Evolutionary conservation across 2,329 filamentous ascomycete species (phyloP).

Genomic region (Fusarium mexicanum): DNA sequence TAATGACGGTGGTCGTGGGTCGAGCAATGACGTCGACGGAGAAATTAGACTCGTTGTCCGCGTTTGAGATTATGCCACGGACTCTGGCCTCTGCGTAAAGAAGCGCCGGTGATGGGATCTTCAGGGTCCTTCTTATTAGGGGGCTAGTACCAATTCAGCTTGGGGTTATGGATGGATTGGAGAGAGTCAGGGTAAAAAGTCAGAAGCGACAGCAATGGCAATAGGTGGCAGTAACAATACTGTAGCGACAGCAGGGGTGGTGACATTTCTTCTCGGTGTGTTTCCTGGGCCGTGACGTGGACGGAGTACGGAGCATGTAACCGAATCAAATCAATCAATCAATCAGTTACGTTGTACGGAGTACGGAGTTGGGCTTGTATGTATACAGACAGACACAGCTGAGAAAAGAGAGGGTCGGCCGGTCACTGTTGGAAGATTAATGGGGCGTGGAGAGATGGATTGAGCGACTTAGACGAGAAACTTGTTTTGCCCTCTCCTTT

Average conservation of each 20-base stretch:
- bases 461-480: slow-evolving; percentile 9
- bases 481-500: slow-evolving; percentile 3
- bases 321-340: background rate
- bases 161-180: background rate
- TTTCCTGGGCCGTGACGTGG: slow-evolving; percentile 11
- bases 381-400: background rate
- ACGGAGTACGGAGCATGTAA: background rate
- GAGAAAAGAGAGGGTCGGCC: slow-evolving; percentile 3
- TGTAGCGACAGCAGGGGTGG: background rate
- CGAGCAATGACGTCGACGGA: slow-evolving; percentile 38
- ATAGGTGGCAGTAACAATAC: background rate
- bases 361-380: background rate
- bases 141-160: slow-evolving; percentile 23
- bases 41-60: slow-evolving; percentile 25
- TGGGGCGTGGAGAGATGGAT: slow-evolving; percentile 9
- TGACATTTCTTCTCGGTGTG: background rate
- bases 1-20: slow-evolving; percentile 25
- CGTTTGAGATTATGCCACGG: slow-evolving; percentile 31
- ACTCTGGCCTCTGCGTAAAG: slow-evolving; percentile 8
- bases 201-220: background rate
- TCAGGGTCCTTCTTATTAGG: slow-evolving; percentile 41
- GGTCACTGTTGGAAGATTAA: slow-evolving; percentile 12
- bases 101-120: slow-evolving; percentile 37
- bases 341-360: slow-evolving; percentile 1
- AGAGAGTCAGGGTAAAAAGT: background rate